These are phyloP conservation scores for Oehlia diaphana DNA, from an alignment of 192 early-diverging fungal genomes.

Conservation along the genomic window DNA sequence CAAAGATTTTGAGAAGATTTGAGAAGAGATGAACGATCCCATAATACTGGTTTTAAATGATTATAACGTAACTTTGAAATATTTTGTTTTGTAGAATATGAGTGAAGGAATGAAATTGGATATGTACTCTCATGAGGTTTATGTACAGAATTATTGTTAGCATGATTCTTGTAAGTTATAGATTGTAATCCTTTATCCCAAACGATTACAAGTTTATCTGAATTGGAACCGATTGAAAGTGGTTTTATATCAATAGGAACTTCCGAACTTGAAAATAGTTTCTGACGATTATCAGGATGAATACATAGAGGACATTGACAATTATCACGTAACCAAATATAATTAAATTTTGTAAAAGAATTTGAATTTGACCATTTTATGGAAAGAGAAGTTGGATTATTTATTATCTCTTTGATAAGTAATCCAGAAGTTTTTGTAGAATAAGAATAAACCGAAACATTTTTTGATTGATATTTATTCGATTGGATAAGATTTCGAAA, in stretches of 20 bases:
- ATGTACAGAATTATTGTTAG: neutral
- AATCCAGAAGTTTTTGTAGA: neutral
- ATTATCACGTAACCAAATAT: slow-evolving; percentile 62
- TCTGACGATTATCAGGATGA: slow-evolving; percentile 58
- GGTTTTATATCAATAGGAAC: slow-evolving; percentile 49
- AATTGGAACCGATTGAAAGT: slow-evolving; percentile 12
- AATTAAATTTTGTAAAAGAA: slow-evolving; percentile 17
- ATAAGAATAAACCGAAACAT: too few species aligned
- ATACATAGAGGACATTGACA: slow-evolving; percentile 59
- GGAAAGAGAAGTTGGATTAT: neutral
- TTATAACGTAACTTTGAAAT: slow-evolving; percentile 30
- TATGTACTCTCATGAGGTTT: slow-evolving; percentile 36
- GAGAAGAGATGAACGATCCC: slow-evolving; percentile 41
- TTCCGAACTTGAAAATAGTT: slow-evolving; percentile 55
- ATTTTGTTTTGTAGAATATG: slow-evolving; percentile 27
- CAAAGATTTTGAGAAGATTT: slow-evolving; percentile 43
- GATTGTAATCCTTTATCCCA: slow-evolving; percentile 51
- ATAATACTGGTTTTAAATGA: slow-evolving; percentile 38
- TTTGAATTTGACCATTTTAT: slow-evolving; percentile 22
- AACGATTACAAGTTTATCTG: slow-evolving; percentile 35
- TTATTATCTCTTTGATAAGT: neutral
- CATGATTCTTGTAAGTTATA: neutral
- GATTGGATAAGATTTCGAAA: too few species aligned
- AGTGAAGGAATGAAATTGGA: slow-evolving; percentile 35
- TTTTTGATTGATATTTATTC: neutral